Evolutionary conservation across 1,284 basidiomycete species (phyloP).

Genomic region (Boletellus deceptivus): DNA sequence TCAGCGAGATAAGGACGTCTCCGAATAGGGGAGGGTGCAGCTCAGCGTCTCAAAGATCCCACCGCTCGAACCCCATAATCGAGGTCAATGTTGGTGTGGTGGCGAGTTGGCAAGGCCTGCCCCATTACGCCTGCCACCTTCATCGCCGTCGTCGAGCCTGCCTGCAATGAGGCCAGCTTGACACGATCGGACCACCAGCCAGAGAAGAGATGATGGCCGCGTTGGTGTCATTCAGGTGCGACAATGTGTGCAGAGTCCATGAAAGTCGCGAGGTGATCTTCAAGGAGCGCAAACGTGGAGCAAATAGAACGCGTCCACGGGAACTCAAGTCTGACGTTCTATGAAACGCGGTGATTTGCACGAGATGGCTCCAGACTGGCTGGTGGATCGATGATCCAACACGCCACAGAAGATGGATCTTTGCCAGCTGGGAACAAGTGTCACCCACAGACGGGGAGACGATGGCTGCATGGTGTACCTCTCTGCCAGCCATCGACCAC

Average conservation of each 20-base stretch:
- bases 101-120: conserved; percentile 6
- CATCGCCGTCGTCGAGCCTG: conserved; percentile 9
- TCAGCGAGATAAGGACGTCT: conserved; percentile 9
- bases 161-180: conserved; percentile 15
- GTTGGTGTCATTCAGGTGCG: conserved; percentile 4
- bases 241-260: conserved; percentile 7
- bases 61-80: conserved; percentile 11
- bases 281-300: background rate
- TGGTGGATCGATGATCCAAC: background rate
- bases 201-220: conserved; percentile 4
- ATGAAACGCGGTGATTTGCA: conserved; percentile 1
- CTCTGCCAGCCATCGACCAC: background rate
- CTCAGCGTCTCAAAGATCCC: conserved; percentile 36
- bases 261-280: conserved; percentile 17
- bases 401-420: background rate
- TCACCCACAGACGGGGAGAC: background rate
- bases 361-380: too few species aligned
- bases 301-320: background rate
- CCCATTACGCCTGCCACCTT: conserved; percentile 5
- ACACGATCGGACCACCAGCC: conserved; percentile 5
- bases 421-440: background rate
- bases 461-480: background rate
- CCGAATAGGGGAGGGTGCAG: conserved; percentile 22
- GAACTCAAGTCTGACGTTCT: too few species aligned
- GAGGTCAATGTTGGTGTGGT: conserved; percentile 3